Base-by-base conservation (phyloP, 805 yeast genomes). In the Saturnispora halmiae region DNA sequence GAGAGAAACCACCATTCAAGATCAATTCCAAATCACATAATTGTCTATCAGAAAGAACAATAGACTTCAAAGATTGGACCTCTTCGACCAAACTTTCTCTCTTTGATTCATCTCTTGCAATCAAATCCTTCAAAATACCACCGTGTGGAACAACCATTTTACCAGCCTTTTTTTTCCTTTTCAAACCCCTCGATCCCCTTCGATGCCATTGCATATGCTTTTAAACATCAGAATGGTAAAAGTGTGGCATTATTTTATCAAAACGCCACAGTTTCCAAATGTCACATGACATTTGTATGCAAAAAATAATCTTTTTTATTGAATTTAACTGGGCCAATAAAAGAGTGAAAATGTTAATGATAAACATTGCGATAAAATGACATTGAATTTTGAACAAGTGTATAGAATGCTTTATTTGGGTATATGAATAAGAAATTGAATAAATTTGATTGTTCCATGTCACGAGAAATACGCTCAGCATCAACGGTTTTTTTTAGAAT, bases 1-100 rank as follows among this genome's bases (percentile, higher is more conserved):
- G 97, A 30, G 96, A 86, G 61, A 88, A 88, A 4, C 96, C 96
- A 61, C 97, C 97, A 54, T 82, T 82, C 46, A 90, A 66, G 56
- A 88, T 84, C 61, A 90, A 70, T 66, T 88, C 97, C 56, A 90
- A 66, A 62, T 88, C 97, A 64, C 97, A 88, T 42, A 88, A 69
- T 61, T 88, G 96, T 60, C 97, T 81, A 47, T 77, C 90, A 26
- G 94, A 79, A 50, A 88, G 69, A 10, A 61, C 63, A 38, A 73
- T 60, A n/a, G 69, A 54, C 18, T 68, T 63, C 40, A 77, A 67
- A 11, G 63, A 45, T 25, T 67, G 64, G 15, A 80, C 72, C 63
- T 86, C 92, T 21, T 65, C 55, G 33, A 80, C 54, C 32, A 88
- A 69, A 39, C 70, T 66, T 5, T 57, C 58, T 51, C 72, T 77